A percentile compares a stretch with the other conserved stretches of the same genome.
Conservation (phyloP, 2,329 filamentous ascomycete genomes). For the Fusarium tjaetaba region DNA sequence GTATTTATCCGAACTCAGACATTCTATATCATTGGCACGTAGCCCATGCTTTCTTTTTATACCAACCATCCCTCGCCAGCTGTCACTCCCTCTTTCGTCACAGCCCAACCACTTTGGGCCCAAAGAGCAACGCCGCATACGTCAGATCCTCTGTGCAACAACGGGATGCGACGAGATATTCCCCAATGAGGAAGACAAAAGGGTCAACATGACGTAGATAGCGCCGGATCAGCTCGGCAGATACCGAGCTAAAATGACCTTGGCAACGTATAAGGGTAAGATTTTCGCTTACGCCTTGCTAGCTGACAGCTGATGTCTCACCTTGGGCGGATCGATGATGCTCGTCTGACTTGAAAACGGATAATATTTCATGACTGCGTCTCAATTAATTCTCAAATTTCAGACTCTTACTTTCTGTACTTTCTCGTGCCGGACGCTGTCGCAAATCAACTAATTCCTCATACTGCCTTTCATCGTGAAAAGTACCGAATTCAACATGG, state of each 20-base stretch:
- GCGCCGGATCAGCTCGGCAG: conserved; percentile 1
- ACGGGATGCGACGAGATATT: not conserved
- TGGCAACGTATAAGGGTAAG: not conserved
- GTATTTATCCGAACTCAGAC: not conserved
- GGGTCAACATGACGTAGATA: not conserved
- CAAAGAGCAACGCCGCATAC: conserved; percentile 1
- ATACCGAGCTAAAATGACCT: not conserved
- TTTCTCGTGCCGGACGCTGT: rapidly evolving
- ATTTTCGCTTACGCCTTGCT: conserved; percentile 10
- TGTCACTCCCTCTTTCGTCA: not conserved
- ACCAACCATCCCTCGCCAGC: no score
- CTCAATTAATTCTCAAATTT: not conserved
- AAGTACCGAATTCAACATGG: not conserved
- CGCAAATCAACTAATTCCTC: rapidly evolving
- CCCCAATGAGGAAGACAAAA: not conserved
- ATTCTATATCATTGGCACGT: not conserved
- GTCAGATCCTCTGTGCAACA: not conserved
- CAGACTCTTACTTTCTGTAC: rapidly evolving
- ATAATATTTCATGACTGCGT: not conserved
- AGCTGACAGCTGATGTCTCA: conserved; percentile 15
- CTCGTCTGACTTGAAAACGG: not conserved
- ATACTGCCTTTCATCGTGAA: not conserved
- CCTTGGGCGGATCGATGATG: conserved; percentile 2
- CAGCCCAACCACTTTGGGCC: not conserved
- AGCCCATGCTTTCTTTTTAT: no score